Conservation (phyloP, 768 basidiomycete genomes). For the Macrocybe gigantea region DNA sequence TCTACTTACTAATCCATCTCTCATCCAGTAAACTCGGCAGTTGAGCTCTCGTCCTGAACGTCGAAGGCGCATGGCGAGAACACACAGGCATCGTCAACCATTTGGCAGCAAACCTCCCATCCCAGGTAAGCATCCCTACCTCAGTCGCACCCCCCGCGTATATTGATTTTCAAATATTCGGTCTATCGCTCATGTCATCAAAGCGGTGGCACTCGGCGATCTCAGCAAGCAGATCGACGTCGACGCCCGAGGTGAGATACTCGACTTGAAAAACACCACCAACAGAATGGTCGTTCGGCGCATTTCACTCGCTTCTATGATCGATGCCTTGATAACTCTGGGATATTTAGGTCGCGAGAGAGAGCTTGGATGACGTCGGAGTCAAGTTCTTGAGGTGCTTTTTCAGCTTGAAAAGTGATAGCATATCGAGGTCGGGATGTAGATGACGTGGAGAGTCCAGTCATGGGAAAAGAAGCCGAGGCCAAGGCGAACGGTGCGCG, state of each 20-base stretch:
- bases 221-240: constrained; percentile 88
- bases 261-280: constrained; percentile 66
- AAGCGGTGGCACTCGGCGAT: constrained; percentile 90
- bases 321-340: constrained; percentile 25
- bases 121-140: constrained; percentile 37
- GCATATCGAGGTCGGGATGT: too few relatives aligned
- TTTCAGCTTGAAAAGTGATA: too few relatives aligned
- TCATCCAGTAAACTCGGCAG: constrained; percentile 69
- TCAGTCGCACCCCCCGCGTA: not conserved
- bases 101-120: constrained; percentile 71
- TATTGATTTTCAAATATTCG: constrained; percentile 43
- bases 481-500: too few relatives aligned
- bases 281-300: constrained; percentile 53
- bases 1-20: not conserved
- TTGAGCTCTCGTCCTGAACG: constrained; percentile 79
- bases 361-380: constrained; percentile 77
- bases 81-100: constrained; percentile 80
- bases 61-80: constrained; percentile 86
- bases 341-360: constrained; percentile 37
- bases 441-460: too few relatives aligned
- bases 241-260: constrained; percentile 87
- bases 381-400: constrained; percentile 43
- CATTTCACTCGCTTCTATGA: constrained; percentile 3
- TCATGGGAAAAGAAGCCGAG: too few relatives aligned
- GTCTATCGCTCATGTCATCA: constrained; percentile 87